These are phyloP conservation scores for Neopestalotiopsis clavispora DNA, from an alignment of 2,329 filamentous ascomycete genomes.

Conservation along the genomic window DNA sequence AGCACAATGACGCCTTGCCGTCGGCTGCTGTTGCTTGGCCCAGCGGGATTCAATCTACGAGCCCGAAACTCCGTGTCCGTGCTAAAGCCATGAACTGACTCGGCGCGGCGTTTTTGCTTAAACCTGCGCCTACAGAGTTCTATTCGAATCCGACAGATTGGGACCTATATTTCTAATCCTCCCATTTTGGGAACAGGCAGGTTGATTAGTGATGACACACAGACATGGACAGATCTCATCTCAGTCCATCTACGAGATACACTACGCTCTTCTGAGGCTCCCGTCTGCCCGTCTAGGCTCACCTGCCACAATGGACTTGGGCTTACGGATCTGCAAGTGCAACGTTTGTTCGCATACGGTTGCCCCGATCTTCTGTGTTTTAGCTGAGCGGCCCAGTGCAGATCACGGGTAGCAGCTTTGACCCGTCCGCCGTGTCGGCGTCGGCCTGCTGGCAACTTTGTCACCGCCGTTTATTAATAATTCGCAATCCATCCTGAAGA, in stretches of 20 bases:
- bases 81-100: neutral
- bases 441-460: neutral
- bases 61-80: neutral
- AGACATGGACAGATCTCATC: too few species aligned
- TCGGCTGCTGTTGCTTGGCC: neutral
- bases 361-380: neutral
- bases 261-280: neutral
- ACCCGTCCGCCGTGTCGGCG: neutral
- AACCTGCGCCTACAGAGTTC: neutral
- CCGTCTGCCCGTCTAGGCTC: neutral
- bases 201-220: neutral
- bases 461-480: neutral
- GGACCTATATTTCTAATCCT: neutral
- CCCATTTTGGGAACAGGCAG: neutral
- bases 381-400: neutral
- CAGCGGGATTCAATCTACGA: neutral
- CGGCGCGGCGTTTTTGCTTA: neutral
- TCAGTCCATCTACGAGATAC: too few species aligned
- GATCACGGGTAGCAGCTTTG: neutral
- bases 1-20: neutral
- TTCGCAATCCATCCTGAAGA: neutral
- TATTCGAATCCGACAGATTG: neutral
- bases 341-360: neutral
- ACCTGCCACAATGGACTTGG: neutral
- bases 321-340: neutral